Conservation (phyloP, 2,329 filamentous ascomycete species). For the Fusarium albidum region DNA sequence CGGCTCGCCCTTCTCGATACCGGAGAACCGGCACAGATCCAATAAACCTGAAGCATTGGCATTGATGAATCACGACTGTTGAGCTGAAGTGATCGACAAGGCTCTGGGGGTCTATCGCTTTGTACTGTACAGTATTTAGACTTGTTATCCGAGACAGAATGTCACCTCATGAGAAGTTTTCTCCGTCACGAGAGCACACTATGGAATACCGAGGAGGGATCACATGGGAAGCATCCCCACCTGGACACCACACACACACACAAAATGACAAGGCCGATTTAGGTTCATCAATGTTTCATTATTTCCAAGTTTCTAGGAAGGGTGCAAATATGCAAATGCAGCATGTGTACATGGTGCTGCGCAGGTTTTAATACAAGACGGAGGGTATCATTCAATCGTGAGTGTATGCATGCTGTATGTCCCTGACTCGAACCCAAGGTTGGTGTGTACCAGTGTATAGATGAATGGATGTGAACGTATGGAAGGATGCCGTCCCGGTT, state of each 20-base stretch:
- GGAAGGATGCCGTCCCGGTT: constrained; percentile 9
- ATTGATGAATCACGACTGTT: too few species aligned
- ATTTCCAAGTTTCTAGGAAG: constrained; percentile 19
- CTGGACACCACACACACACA: constrained; percentile 17
- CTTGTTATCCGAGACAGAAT: constrained; percentile 25
- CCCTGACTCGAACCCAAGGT: constrained; percentile 12
- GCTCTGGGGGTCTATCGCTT: background rate
- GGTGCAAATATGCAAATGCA: constrained; percentile 1
- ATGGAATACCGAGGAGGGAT: constrained; percentile 16
- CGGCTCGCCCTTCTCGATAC: too few species aligned
- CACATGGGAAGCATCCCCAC: constrained; percentile 30
- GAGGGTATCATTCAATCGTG: constrained; percentile 34
- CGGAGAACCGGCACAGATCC: too few species aligned
- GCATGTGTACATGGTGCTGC: constrained; percentile 7
- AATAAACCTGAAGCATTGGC: too few species aligned
- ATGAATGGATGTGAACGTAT: background rate
- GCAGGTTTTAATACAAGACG: constrained; percentile 27
- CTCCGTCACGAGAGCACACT: constrained; percentile 24
- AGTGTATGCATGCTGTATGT: constrained; percentile 33
- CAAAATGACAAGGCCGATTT: constrained; percentile 1
- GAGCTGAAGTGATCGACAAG: too few species aligned
- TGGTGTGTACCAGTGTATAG: constrained; percentile 18
- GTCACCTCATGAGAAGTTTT: constrained; percentile 16
- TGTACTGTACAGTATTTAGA: constrained; percentile 20
- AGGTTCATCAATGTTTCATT: constrained; percentile 26